Evolutionary conservation across 768 basidiomycete genomes (phyloP).

Genomic region (Rhodotorula taiwanensis): DNA sequence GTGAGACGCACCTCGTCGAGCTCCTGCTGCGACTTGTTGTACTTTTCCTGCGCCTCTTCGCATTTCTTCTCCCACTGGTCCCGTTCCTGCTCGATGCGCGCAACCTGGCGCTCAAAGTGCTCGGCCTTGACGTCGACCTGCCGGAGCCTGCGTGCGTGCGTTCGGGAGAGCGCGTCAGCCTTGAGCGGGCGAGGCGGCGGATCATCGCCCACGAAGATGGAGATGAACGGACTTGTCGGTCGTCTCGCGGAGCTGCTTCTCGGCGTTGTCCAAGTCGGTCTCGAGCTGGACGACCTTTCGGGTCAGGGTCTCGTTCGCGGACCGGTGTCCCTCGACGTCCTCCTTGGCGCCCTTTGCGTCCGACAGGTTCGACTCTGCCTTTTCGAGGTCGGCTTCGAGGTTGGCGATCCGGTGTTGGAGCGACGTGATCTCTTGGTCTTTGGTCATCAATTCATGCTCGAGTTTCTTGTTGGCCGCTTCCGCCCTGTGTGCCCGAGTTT

Average conservation of each 20-base stretch:
- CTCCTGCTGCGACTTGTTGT: slow-evolving; percentile 65
- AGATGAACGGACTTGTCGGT: slow-evolving; percentile 93
- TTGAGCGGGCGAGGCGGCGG: too few species aligned
- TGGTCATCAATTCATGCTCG: slow-evolving; percentile 55
- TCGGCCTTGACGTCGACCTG: slow-evolving; percentile 98
- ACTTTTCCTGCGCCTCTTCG: slow-evolving; percentile 73
- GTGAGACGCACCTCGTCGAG: slow-evolving; percentile 61
- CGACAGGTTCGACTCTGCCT: slow-evolving; percentile 59
- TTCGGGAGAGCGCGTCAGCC: background rate
- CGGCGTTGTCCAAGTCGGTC: slow-evolving; percentile 77
- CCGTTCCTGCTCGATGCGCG: slow-evolving; percentile 78
- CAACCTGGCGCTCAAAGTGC: slow-evolving; percentile 89
- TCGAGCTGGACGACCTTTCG: slow-evolving; percentile 71
- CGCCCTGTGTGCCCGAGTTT: slow-evolving; percentile 46
- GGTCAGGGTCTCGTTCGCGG: slow-evolving; percentile 62
- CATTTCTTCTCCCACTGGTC: slow-evolving; percentile 90
- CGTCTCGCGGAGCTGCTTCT: slow-evolving; percentile 94
- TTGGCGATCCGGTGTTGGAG: slow-evolving; percentile 63
- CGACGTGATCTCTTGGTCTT: slow-evolving; percentile 80
- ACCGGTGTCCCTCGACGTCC: slow-evolving; percentile 65
- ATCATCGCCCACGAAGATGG: too few species aligned
- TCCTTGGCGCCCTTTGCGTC: slow-evolving; percentile 60
- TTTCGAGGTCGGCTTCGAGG: slow-evolving; percentile 63
- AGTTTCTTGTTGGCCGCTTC: slow-evolving; percentile 50
- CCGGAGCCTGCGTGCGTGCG: slow-evolving; percentile 57